phyloP scores from a whole-genome alignment of 2,329 filamentous ascomycete species.

The Plectosphaerella sp. region DNA sequence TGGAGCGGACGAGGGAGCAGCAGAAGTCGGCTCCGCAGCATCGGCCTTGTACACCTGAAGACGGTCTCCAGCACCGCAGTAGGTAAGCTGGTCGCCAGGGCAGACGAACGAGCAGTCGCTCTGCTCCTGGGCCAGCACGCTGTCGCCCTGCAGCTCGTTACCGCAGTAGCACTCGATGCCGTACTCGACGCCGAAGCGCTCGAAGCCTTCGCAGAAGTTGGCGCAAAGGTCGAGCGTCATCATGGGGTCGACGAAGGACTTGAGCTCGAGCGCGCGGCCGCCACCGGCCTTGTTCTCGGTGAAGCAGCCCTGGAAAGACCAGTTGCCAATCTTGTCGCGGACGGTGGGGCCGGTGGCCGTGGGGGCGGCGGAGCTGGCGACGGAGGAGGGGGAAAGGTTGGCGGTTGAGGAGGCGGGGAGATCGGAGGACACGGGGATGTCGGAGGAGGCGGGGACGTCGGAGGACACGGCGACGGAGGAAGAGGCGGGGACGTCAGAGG shows the following conservation, averaged over 20 bases:
- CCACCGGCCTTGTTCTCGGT: conserved; percentile 1
- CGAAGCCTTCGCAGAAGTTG: conserved; percentile 28
- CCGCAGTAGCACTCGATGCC: conserved; percentile 38
- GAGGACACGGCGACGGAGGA: too few relatives aligned
- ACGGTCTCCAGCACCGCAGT: conserved; percentile 25
- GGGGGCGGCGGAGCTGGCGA: not conserved
- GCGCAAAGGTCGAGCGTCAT: conserved; percentile 35
- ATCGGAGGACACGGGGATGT: too few relatives aligned
- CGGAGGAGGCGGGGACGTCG: too few relatives aligned
- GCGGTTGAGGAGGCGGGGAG: not conserved
- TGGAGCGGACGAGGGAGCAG: not conserved
- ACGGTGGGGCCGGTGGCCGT: not conserved
- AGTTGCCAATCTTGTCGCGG: not conserved
- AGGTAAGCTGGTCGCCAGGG: conserved; percentile 15
- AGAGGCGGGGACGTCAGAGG: too few relatives aligned
- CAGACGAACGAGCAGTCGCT: conserved; percentile 19
- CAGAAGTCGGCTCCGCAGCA: not conserved
- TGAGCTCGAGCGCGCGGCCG: conserved; percentile 21
- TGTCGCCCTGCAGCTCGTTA: conserved; percentile 20
- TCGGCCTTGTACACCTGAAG: conserved; percentile 27
- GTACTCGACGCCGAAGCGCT: conserved; percentile 40
- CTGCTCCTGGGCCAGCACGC: conserved; percentile 9
- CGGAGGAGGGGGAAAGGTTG: not conserved
- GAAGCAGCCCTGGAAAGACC: not conserved
- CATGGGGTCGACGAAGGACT: conserved; percentile 18